These are phyloP conservation scores for Candida hispaniensis DNA, from an alignment of 805 yeast species.

Conservation along the genomic window DNA sequence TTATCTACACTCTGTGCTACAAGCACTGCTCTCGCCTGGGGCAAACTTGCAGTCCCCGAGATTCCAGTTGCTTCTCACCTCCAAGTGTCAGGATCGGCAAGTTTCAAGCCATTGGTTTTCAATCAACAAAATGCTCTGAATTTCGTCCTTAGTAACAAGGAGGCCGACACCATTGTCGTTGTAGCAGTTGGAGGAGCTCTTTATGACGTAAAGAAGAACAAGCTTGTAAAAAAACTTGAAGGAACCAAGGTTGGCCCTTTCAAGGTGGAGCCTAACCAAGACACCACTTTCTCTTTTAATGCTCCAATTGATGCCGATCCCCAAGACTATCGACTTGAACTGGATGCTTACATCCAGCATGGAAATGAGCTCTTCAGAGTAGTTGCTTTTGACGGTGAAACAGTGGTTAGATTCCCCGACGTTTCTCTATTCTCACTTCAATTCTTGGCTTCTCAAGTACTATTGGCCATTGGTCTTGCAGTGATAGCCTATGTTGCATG, in stretches of 20 bases:
- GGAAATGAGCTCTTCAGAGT: slow-evolving; percentile 21
- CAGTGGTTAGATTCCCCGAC: slow-evolving; percentile 50
- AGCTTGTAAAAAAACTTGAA: slow-evolving; percentile 12
- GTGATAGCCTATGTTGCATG: slow-evolving; percentile 35
- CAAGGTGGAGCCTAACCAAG: slow-evolving; percentile 44
- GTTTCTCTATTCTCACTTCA: slow-evolving; percentile 66
- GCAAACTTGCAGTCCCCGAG: slow-evolving; percentile 9
- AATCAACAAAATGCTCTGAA: slow-evolving; percentile 7
- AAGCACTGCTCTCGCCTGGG: slow-evolving; percentile 10
- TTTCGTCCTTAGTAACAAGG: slow-evolving; percentile 22
- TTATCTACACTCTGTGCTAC: no score
- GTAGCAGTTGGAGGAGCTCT: slow-evolving; percentile 22
- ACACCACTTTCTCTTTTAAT: slow-evolving; percentile 45
- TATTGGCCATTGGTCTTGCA: slow-evolving; percentile 41
- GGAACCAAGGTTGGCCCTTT: slow-evolving; percentile 39
- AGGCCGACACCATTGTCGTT: slow-evolving; percentile 20
- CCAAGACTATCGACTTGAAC: slow-evolving; percentile 42
- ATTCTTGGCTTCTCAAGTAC: slow-evolving; percentile 49
- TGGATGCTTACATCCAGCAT: slow-evolving; percentile 19
- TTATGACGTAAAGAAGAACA: slow-evolving; percentile 18
- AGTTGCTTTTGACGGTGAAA: slow-evolving; percentile 21
- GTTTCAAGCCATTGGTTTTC: slow-evolving; percentile 9
- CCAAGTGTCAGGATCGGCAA: slow-evolving; percentile 1
- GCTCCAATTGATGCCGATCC: slow-evolving; percentile 27
- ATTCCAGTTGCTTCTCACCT: slow-evolving; percentile 12